These are phyloP conservation scores for Allium fistulosum DNA, from an alignment of 106 monocot genomes.

Conservation along the genomic window DNA sequence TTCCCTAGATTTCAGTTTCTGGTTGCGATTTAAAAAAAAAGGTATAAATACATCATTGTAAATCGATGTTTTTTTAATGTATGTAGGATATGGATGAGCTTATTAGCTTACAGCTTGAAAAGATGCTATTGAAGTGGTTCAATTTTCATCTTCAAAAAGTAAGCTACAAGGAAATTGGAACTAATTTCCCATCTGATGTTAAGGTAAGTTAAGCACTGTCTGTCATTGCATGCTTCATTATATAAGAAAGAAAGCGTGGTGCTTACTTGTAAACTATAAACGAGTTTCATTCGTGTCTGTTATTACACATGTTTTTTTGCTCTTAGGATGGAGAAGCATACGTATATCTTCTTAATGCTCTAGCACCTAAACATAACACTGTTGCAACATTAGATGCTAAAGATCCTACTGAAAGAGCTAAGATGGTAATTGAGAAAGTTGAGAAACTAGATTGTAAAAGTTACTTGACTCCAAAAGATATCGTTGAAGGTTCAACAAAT, in stretches of 20 bases:
- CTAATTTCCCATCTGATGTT: constrained; percentile 61
- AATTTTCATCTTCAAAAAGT: constrained; percentile 75
- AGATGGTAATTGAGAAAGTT: constrained; percentile 66
- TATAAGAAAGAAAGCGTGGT: too few species aligned
- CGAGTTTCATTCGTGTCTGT: too few species aligned
- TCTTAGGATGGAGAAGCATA: constrained; percentile 76
- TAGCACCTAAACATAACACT: constrained; percentile 54
- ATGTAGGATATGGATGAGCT: constrained; percentile 60
- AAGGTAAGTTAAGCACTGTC: constrained; percentile 26
- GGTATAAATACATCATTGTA: not conserved
- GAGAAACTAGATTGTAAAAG: constrained; percentile 73
- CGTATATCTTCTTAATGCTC: constrained; percentile 65
- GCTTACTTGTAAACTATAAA: too few species aligned
- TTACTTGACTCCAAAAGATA: constrained; percentile 58
- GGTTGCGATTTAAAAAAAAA: too few species aligned
- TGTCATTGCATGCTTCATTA: too few species aligned
- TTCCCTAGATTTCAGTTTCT: too few species aligned
- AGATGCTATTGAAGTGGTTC: constrained; percentile 65
- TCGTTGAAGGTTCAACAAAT: constrained; percentile 72
- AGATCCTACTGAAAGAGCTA: constrained; percentile 59
- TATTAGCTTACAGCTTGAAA: constrained; percentile 56
- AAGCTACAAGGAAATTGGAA: constrained; percentile 56
- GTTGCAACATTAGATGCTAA: constrained; percentile 38
- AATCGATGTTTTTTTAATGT: not conserved
- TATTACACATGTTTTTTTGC: constrained; percentile 17